phyloP scores from a whole-genome alignment of 2,329 filamentous ascomycete genomes.

The Pyrenophora graminea region DNA sequence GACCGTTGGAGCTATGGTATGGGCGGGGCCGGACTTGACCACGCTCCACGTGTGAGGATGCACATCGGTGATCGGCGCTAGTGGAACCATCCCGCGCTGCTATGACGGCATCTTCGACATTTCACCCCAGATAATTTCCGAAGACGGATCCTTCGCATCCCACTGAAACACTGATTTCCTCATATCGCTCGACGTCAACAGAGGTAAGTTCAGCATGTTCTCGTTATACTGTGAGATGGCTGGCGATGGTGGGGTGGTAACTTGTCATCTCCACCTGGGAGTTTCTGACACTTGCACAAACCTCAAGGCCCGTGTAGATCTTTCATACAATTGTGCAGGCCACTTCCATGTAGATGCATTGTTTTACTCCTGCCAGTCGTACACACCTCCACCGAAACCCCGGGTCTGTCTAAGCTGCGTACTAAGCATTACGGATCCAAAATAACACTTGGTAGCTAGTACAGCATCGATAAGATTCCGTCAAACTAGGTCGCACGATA shows the following conservation, averaged over 20 bases:
- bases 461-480: too few relatives aligned
- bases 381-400: too few relatives aligned
- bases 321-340: background rate
- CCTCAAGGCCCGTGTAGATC: background rate
- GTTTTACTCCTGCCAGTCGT: too few relatives aligned
- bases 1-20: constrained; percentile 11
- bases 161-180: background rate
- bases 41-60: constrained; percentile 21
- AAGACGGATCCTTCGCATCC: background rate
- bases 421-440: too few relatives aligned
- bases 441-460: too few relatives aligned
- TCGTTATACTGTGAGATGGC: too few relatives aligned
- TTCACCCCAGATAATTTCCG: background rate
- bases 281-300: background rate
- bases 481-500: too few relatives aligned
- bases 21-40: constrained; percentile 16
- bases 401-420: too few relatives aligned
- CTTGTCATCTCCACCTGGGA: background rate
- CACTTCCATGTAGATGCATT: background rate
- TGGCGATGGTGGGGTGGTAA: too few relatives aligned
- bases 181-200: too few relatives aligned
- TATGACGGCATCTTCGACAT: constrained; percentile 27
- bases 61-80: constrained; percentile 15
- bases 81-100: constrained; percentile 11
- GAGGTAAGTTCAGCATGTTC: too few relatives aligned